Evolutionary conservation across 148 eudicot species (phyloP), one percentile per base, ranked within the genome.

Genomic region (Silene uniflora): DNA sequence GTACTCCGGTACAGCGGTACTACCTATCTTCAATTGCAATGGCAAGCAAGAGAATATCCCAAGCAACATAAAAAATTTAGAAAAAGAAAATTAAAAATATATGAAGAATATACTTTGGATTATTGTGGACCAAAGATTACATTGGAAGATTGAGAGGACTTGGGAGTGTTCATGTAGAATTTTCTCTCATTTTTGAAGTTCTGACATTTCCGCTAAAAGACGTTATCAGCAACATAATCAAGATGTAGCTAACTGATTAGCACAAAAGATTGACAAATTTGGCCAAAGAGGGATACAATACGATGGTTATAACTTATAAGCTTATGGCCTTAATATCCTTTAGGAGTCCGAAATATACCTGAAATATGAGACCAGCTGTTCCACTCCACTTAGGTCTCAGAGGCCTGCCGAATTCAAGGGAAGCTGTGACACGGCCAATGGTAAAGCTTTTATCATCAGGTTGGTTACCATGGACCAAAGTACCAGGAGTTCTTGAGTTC

Each of bases 311-410:
- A n/a, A n/a, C n/a, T n/a, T n/a, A n/a, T 12, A 59, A 9, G 23
- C 62, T 59, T n/a, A 21, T 2, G 23, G 23, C 24, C 11, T 60
- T 60, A 39, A 23, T 62, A 62, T 10, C 29, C 24, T 22, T 62
- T 24, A 22, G 24, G 23, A 68, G 47, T 19, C 17, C 8, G 21
- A 21, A 13, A 67, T 47, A 11, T 84, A 95, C 99, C 99, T 95
- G 99, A 85, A 90, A 95, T 39, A 85, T 85, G 78, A 95, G 87
- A 59, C 99, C 99, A 65, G 91, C 90, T 39, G 99, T 95, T 67
- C 99, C 99, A 80, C 90, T 95, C 99, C 99, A 95, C 79, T 92
- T 95, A 13, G 99, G 99, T 78, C 89, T 86, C 54, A 95, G 86
- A 65, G 99, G 98, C 62, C 99, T 86, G 75, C 92, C 89, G 67